Percentiles rank a stretch among this genome's conserved stretches.
Evolutionary conservation across 352 stramenopile genomes (phyloP).

Genomic region (Pythium plurisporium): DNA sequence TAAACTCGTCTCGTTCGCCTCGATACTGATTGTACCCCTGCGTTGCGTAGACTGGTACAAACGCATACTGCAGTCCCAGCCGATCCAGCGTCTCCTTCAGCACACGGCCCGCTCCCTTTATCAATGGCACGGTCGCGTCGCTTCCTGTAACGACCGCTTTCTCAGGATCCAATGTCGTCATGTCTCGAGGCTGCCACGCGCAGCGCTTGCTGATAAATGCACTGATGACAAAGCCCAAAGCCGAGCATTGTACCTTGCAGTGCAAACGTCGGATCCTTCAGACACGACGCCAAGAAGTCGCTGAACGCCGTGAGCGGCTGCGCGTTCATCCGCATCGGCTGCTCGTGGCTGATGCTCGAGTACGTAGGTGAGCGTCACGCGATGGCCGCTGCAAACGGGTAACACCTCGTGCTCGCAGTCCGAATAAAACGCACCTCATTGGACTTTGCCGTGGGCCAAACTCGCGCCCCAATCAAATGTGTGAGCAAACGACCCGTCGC

Average conservation of each 20-base stretch:
- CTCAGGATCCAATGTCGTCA: not conserved
- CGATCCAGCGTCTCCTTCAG: slow-evolving; percentile 10
- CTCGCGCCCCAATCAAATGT: not conserved
- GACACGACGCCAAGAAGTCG: not conserved
- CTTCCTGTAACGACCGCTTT: not conserved
- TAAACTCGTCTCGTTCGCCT: not conserved
- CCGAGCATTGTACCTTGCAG: slow-evolving; percentile 4
- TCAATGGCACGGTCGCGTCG: not conserved
- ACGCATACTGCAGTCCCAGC: slow-evolving; percentile 9
- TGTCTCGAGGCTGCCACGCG: not conserved
- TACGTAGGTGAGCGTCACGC: slow-evolving; percentile 3
- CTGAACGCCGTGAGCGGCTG: not conserved
- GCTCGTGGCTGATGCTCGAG: not conserved
- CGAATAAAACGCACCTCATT: slow-evolving; percentile 14
- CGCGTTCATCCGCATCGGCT: not conserved
- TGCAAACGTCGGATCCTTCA: slow-evolving; percentile 1
- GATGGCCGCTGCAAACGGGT: not conserved
- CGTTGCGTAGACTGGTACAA: slow-evolving; percentile 11
- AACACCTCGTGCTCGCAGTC: slow-evolving; percentile 15
- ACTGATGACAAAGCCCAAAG: slow-evolving; percentile 1
- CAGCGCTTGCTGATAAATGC: not conserved
- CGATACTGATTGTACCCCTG: not conserved
- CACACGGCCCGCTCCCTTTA: slow-evolving; percentile 9
- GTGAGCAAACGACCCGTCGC: slow-evolving; percentile 1
- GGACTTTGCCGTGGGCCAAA: not conserved